A percentile compares a stretch with the other conserved stretches of the same genome.
These are phyloP conservation scores for Calonectria hongkongensis DNA, from an alignment of 2,329 filamentous ascomycete genomes.

Conservation along the genomic window DNA sequence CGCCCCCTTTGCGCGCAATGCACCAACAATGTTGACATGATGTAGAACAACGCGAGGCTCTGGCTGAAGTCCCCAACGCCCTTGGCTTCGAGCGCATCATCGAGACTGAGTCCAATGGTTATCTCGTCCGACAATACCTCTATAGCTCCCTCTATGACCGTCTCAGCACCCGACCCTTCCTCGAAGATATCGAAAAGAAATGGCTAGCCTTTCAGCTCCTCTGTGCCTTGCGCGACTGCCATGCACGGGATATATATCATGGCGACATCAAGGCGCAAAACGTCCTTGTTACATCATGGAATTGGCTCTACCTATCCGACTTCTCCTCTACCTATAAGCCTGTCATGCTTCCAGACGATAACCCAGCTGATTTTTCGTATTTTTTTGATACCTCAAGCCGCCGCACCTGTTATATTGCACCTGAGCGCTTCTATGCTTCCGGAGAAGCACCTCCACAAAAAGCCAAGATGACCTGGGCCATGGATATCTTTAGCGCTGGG, in stretches of 20 bases:
- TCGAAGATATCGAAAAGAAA: slow-evolving; percentile 99
- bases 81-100: slow-evolving; percentile 92
- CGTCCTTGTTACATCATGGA: slow-evolving; percentile 97
- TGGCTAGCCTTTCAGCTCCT: slow-evolving; percentile 98
- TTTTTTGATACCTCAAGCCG: slow-evolving; percentile 96
- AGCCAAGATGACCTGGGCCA: slow-evolving; percentile 86
- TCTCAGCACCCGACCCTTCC: slow-evolving; percentile 94
- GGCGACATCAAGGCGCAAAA: slow-evolving; percentile 99
- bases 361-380: slow-evolving; percentile 97
- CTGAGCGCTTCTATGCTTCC: slow-evolving; percentile 89
- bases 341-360: slow-evolving; percentile 94
- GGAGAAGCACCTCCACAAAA: slow-evolving; percentile 78
- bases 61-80: slow-evolving; percentile 92
- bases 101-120: slow-evolving; percentile 93
- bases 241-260: slow-evolving; percentile 91
- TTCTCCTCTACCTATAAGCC: slow-evolving; percentile 98
- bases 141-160: slow-evolving; percentile 98
- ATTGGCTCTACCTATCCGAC: slow-evolving; percentile 98
- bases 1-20: background rate
- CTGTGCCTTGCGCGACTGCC: slow-evolving; percentile 93
- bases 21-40: slow-evolving; percentile 21
- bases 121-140: slow-evolving; percentile 94
- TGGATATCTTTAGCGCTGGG: slow-evolving; percentile 98
- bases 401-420: slow-evolving; percentile 95
- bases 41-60: slow-evolving; percentile 84